Percentiles rank a stretch among this genome's conserved stretches.
Evolutionary conservation across 352 stramenopile species (phyloP).

Genomic region (Nothophytophthora sp.): DNA sequence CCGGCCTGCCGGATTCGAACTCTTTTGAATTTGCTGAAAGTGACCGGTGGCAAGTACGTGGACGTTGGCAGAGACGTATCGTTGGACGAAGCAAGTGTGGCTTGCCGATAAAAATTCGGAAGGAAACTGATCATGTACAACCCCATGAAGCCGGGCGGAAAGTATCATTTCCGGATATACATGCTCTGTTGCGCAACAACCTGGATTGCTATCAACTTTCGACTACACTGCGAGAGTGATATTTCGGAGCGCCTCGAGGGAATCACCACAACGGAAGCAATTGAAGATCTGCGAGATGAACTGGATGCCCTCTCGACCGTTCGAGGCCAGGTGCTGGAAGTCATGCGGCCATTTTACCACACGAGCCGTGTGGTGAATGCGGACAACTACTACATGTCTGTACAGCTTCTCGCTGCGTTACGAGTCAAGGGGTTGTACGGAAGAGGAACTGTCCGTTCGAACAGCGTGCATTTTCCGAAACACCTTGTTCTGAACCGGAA

Average conservation of each 20-base stretch:
- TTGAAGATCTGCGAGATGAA: constrained; percentile 1
- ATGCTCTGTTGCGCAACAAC: constrained; percentile 27
- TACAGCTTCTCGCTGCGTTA: constrained; percentile 19
- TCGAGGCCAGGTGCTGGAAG: constrained; percentile 26
- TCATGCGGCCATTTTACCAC: constrained; percentile 17
- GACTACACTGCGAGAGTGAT: constrained; percentile 22
- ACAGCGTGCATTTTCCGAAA: constrained; percentile 26
- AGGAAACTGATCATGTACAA: constrained; percentile 32
- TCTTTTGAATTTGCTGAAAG: constrained; percentile 29
- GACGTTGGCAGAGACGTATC: constrained; percentile 22
- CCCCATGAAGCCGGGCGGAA: constrained; percentile 25
- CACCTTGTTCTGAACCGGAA: constrained; percentile 20
- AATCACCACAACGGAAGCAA: neutral
- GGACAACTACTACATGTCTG: constrained; percentile 40
- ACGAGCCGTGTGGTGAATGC: constrained; percentile 24
- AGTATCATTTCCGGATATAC: constrained; percentile 40
- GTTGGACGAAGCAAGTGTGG: constrained; percentile 27
- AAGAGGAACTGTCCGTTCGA: constrained; percentile 16
- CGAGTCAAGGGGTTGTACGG: constrained; percentile 22
- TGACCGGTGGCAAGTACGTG: constrained; percentile 20
- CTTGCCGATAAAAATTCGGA: constrained; percentile 24
- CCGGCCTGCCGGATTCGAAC: constrained; percentile 9
- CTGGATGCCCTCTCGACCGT: neutral
- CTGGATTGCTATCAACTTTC: constrained; percentile 29
- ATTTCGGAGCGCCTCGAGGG: constrained; percentile 18